Percentiles rank a stretch among this genome's conserved stretches.
phyloP scores from a whole-genome alignment of 768 basidiomycete genomes.

The Roridomyces roridus region DNA sequence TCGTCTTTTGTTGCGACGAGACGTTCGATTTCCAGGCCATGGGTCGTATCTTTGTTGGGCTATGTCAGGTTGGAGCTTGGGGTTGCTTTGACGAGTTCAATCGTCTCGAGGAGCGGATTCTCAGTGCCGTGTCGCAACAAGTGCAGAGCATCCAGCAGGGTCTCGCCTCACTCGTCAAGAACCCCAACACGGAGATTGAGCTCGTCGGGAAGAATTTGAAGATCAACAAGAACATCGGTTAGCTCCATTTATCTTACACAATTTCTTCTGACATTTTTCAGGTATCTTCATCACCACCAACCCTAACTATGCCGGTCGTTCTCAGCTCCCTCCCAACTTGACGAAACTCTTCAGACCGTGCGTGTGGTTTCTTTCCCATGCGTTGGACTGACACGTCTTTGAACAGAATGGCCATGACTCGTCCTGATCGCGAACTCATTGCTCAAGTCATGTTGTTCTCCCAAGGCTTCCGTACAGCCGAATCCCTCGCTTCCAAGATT shows the following conservation, averaged over 20 bases:
- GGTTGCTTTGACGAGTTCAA: constrained; percentile 99
- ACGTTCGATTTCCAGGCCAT: constrained; percentile 99
- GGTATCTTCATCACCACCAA: constrained; percentile 99
- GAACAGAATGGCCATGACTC: constrained; percentile 96
- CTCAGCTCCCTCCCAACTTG: constrained; percentile 84
- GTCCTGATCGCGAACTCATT: constrained; percentile 97
- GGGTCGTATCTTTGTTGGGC: constrained; percentile 98
- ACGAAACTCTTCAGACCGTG: constrained; percentile 94
- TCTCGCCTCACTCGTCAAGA: constrained; percentile 78
- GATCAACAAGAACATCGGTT: constrained; percentile 93
- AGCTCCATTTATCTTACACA: no score
- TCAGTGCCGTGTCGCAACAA: constrained; percentile 98
- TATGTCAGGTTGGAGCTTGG: constrained; percentile 99
- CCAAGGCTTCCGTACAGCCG: constrained; percentile 98
- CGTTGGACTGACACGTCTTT: constrained; percentile 9
- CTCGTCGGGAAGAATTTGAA: constrained; percentile 93
- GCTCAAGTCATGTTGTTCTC: constrained; percentile 99
- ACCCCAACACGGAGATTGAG: constrained; percentile 91
- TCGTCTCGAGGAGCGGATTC: constrained; percentile 95
- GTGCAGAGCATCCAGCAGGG: constrained; percentile 99
- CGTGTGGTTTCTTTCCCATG: constrained; percentile 34
- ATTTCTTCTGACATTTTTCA: constrained; percentile 29
- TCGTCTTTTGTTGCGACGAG: constrained; percentile 99
- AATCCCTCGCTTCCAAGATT: constrained; percentile 96
- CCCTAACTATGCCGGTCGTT: constrained; percentile 98